phyloP scores from a whole-genome alignment of 2,329 filamentous ascomycete genomes.

The Aspergillus brasiliensis region DNA sequence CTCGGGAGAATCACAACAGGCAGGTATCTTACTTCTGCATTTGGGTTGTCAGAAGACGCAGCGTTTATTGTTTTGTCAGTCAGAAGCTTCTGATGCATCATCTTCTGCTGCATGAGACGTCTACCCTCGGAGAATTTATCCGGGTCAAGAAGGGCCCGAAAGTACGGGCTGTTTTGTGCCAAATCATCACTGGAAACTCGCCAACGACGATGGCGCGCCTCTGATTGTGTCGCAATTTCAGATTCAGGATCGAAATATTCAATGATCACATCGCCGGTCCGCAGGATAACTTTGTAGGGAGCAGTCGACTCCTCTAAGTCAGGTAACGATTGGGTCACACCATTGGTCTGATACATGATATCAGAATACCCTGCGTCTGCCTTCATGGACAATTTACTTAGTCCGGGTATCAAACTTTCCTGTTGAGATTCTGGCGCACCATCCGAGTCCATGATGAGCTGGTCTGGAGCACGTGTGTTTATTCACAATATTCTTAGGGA shows the following conservation, averaged over 20 bases:
- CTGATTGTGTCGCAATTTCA: slow-evolving; percentile 8
- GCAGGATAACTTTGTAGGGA: slow-evolving; percentile 23
- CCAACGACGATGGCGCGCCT: slow-evolving; percentile 28
- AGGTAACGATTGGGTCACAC: background rate
- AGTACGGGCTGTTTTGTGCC: slow-evolving; percentile 41
- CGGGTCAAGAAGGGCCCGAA: slow-evolving; percentile 43
- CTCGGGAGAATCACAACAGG: slow-evolving; percentile 33
- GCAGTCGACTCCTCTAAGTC: background rate
- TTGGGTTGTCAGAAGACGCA: slow-evolving; percentile 1
- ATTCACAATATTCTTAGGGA: background rate
- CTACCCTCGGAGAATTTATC: slow-evolving; percentile 46
- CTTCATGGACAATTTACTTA: background rate
- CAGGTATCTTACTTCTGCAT: slow-evolving; percentile 11
- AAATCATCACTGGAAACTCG: slow-evolving; percentile 37
- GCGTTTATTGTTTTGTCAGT: background rate
- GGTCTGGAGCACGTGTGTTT: background rate
- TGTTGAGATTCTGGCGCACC: slow-evolving; percentile 13
- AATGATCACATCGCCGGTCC: slow-evolving; percentile 40
- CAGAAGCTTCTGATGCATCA: slow-evolving; percentile 6
- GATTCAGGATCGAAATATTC: slow-evolving; percentile 29
- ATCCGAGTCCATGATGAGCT: slow-evolving; percentile 25
- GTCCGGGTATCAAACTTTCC: background rate
- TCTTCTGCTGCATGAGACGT: slow-evolving; percentile 32
- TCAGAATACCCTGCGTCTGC: background rate
- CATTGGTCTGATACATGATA: background rate